Evolutionary conservation across 176 grass and related monocot species (phyloP), one percentile per base, ranked within the genome.

Genomic region (Phoenix roebelenii): DNA sequence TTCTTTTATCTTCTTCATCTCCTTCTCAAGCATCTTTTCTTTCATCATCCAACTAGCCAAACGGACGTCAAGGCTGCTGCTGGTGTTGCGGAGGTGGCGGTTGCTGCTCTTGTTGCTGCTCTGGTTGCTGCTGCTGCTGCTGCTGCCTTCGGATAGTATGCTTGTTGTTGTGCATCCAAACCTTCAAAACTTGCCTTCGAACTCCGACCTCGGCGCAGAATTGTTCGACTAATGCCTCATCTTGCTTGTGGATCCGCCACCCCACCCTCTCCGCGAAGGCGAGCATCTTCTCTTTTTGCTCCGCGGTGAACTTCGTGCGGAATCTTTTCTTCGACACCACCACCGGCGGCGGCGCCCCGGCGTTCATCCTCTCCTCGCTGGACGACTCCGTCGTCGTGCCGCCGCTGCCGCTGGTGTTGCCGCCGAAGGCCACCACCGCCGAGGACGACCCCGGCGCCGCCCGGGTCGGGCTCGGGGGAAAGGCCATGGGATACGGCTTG

Each of bases 261-360:
- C 86, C 86, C 48, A 85, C 32, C n/a, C 86, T 69, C 49, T 89
- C 81, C 4, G 86, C 86, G 67, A 89, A 81, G n/a, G 65, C 74
- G 35, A 78, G 74, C 86, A 89, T 89, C 86, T 78, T 70, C 51
- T 74, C 83, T 78, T 81, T 89, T 78, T 89, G 81, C 74, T 85
- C 77, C 54, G 53, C 50, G 50, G 86, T 79, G 74, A 89, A 89
- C 78, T 75, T 81, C 32, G 86, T 89, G 29, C 86, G 77, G 81
- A 85, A 89, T 59, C 79, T 71, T 79, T 87, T 87, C 71, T 57
- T 22, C 39, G 35, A 16, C 69, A 39, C 52, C 71, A 49, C 29
- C 19, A 12, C 0, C 53, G 59, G 39, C 25, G 70, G 44, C 25
- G 74, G 58, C 25, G 65, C 26, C 3, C 56, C 65, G 23, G 35